Percentiles rank a stretch among this genome's conserved stretches.
Conservation (phyloP, 1,284 basidiomycete genomes). For the Papiliotrema nemorosa region DNA sequence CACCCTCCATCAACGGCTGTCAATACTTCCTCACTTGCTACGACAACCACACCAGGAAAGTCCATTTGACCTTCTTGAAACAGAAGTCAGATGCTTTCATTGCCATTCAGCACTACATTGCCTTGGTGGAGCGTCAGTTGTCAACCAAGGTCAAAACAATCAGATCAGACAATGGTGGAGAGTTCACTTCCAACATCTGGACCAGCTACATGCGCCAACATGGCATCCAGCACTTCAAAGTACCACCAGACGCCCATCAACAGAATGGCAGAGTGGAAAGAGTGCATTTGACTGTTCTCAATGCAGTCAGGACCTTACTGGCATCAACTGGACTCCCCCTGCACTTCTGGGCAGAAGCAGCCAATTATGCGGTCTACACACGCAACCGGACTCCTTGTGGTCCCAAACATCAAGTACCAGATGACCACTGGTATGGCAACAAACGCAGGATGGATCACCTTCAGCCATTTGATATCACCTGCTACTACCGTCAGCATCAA, state of each 20-base stretch:
- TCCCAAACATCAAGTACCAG: neutral
- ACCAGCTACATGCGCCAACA: neutral
- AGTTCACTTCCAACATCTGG: slow-evolving; percentile 1
- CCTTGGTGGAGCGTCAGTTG: slow-evolving; percentile 5
- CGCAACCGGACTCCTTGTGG: slow-evolving; percentile 1
- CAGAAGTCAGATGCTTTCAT: neutral
- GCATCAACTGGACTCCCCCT: neutral
- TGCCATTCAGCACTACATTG: slow-evolving; percentile 1
- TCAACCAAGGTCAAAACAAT: slow-evolving; percentile 6
- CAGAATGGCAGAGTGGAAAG: slow-evolving; percentile 10
- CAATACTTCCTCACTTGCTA: neutral
- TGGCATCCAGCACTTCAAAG: slow-evolving; percentile 6
- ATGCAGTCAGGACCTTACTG: slow-evolving; percentile 1
- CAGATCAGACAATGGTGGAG: slow-evolving; percentile 8
- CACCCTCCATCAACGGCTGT: neutral
- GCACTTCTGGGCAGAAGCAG: slow-evolving; percentile 5
- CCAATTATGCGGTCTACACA: slow-evolving; percentile 1
- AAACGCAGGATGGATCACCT: neutral
- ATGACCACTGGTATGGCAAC: slow-evolving; percentile 3
- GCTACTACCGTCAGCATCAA: neutral
- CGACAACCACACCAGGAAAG: neutral
- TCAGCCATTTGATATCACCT: slow-evolving; percentile 6
- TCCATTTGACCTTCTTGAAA: neutral
- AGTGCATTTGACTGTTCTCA: slow-evolving; percentile 4
- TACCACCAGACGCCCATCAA: slow-evolving; percentile 8